These are phyloP conservation scores for Diplosphaera chodatii DNA, from an alignment of 139 green algal genomes.

Conservation along the genomic window DNA sequence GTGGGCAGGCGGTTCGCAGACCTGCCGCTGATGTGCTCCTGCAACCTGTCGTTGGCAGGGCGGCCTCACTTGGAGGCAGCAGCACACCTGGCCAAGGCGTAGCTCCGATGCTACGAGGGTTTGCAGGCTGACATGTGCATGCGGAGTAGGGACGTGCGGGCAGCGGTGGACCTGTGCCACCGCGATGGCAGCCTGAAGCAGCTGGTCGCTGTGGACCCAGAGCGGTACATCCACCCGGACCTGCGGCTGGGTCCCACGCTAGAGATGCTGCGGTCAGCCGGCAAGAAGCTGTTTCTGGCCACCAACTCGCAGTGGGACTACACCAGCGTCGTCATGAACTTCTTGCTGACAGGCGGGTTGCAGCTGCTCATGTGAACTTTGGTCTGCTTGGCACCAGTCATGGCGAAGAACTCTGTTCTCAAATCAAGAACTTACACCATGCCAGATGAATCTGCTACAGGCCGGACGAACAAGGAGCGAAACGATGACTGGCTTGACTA, in stretches of 20 bases:
- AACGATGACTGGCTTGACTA: constrained; percentile 72
- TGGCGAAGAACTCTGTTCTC: no score
- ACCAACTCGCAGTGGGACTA: constrained; percentile 98
- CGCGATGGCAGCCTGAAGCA: constrained; percentile 90
- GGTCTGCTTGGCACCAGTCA: no score
- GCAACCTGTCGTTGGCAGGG: no score
- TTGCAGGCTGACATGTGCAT: constrained; percentile 19
- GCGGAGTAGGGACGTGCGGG: constrained; percentile 85
- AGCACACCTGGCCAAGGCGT: not conserved
- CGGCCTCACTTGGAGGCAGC: not conserved
- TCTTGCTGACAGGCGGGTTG: constrained; percentile 36
- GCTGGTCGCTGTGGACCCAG: constrained; percentile 79
- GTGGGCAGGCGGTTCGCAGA: constrained; percentile 13
- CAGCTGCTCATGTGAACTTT: no score
- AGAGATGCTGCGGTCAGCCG: constrained; percentile 55
- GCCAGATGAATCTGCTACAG: not conserved
- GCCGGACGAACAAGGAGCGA: constrained; percentile 26
- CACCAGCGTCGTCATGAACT: constrained; percentile 99
- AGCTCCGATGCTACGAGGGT: no score
- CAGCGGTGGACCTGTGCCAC: constrained; percentile 93
- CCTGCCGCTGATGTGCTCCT: no score
- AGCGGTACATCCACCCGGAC: constrained; percentile 86
- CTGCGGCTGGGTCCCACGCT: constrained; percentile 57
- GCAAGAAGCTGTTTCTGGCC: constrained; percentile 83
- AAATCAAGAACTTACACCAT: no score